Percentiles rank a stretch among this genome's conserved stretches.
phyloP scores from a whole-genome alignment of 768 basidiomycete genomes.

The Tremella mesenterica region DNA sequence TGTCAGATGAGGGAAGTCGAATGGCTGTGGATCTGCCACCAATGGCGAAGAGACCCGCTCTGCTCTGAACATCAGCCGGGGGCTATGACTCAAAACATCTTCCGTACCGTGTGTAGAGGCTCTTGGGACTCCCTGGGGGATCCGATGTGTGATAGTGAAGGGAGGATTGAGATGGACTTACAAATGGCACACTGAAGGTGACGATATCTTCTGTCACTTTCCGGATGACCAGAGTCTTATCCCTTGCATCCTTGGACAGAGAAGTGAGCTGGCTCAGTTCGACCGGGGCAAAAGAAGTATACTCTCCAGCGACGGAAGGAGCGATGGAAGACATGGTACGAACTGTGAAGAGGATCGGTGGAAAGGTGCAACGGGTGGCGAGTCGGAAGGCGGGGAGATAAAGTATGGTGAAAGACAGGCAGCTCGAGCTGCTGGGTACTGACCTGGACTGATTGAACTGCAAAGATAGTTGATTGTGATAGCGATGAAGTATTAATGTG shows the following conservation, averaged over 20 bases:
- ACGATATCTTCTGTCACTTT: constrained; percentile 41
- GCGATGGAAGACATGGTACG: too few species aligned
- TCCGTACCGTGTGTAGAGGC: neutral
- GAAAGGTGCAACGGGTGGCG: too few species aligned
- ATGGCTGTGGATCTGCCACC: constrained; percentile 80
- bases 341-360: too few species aligned
- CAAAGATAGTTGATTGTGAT: too few species aligned
- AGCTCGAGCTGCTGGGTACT: too few species aligned
- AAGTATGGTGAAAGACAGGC: too few species aligned
- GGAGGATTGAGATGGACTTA: constrained; percentile 11
- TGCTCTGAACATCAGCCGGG: constrained; percentile 43
- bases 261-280: neutral
- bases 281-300: too few species aligned
- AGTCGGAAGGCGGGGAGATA: too few species aligned
- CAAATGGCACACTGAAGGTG: constrained; percentile 45
- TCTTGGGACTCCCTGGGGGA: neutral
- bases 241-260: constrained; percentile 13
- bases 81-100: neutral
- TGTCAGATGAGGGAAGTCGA: constrained; percentile 53
- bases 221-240: constrained; percentile 42
- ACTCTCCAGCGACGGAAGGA: too few species aligned
- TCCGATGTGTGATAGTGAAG: neutral
- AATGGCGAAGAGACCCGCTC: constrained; percentile 61
- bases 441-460: too few species aligned
- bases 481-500: too few species aligned